Base-by-base conservation (phyloP, 2,329 filamentous ascomycete species). In the Sarocladium brachiariae region DNA sequence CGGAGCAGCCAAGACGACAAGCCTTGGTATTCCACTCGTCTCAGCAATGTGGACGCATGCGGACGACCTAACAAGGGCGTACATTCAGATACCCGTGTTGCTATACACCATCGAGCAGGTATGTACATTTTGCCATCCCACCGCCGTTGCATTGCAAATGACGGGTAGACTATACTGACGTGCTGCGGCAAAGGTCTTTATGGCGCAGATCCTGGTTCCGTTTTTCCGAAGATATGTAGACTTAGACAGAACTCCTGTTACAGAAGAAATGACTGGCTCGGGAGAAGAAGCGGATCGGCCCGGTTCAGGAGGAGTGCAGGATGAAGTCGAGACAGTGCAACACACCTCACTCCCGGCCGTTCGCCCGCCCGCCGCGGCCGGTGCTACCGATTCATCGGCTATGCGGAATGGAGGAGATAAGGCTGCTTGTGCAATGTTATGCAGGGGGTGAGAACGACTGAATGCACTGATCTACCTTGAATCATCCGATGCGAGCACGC, bases 1-100 rank as follows among this genome's bases (percentile, higher is more conserved):
- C 58, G 83, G 81, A 23, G 83, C 85, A 0, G 84, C 84, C 13
- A 89, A 89, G 65, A 87, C 84, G 2, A 83, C 84, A 1, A 82
- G 80, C 2, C 71, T 89, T 52, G 84, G 84, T 0, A 84, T 89
- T 7, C 85, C 85, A 0, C 62, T 89, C 24, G 74, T 80, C 48
- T 78, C 80, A 27, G 78, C 84, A 52, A 87, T 89, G 78, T 89
- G 83, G 71, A 68, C 70, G 13, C 71, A 76, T 13, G 65, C 80
- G 9, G 73, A 76, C 55, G 65, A 78, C 38, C 65, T 77, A 34
- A 74, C 78, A 18, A 71, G 77, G 53, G 74, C 77, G 0, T 79
- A 77, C 56, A 75, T 85, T 41, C 78, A 83, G 60, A 78, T 86
- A 25, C 82, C 83, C 0, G 77, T 84, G 14, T 68, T 86, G 34